Conservation (phyloP, 2,329 filamentous ascomycete species). For the Pseudofabraea citricarpa region DNA sequence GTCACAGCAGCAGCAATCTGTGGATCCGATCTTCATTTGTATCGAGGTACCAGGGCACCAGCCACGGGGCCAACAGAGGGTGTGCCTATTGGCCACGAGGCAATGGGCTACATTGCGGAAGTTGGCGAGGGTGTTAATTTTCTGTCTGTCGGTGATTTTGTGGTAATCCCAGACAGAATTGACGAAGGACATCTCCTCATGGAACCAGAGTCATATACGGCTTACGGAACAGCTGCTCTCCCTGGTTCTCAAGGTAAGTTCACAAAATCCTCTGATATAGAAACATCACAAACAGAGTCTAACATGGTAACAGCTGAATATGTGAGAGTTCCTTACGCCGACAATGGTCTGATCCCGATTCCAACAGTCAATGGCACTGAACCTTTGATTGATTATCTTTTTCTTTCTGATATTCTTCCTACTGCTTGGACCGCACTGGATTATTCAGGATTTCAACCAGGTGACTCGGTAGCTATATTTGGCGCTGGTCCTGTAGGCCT, state of each 20-base stretch:
- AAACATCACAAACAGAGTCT: neutral
- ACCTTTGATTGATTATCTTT: constrained; percentile 14
- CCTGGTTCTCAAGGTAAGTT: constrained; percentile 1
- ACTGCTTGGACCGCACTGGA: constrained; percentile 17
- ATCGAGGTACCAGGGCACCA: constrained; percentile 26
- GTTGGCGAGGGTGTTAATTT: constrained; percentile 37
- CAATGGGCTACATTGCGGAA: constrained; percentile 40
- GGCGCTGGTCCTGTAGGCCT: constrained; percentile 26
- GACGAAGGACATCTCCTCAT: constrained; percentile 1
- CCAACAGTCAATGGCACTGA: neutral
- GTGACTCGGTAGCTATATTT: constrained; percentile 24
- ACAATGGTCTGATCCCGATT: neutral
- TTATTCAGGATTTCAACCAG: constrained; percentile 15
- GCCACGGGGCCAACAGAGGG: constrained; percentile 20
- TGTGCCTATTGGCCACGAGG: constrained; percentile 42
- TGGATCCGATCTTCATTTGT: constrained; percentile 49
- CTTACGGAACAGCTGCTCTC: neutral
- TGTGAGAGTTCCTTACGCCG: constrained; percentile 3
- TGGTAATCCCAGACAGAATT: constrained; percentile 35
- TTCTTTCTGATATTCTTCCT: constrained; percentile 18
- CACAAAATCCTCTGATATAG: neutral
- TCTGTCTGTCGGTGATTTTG: constrained; percentile 41
- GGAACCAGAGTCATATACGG: neutral
- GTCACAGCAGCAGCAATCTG: constrained; percentile 43
- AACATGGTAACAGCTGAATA: neutral